phyloP scores from a whole-genome alignment of 805 yeast genomes.

The Kodamaea kaohsiungensis region DNA sequence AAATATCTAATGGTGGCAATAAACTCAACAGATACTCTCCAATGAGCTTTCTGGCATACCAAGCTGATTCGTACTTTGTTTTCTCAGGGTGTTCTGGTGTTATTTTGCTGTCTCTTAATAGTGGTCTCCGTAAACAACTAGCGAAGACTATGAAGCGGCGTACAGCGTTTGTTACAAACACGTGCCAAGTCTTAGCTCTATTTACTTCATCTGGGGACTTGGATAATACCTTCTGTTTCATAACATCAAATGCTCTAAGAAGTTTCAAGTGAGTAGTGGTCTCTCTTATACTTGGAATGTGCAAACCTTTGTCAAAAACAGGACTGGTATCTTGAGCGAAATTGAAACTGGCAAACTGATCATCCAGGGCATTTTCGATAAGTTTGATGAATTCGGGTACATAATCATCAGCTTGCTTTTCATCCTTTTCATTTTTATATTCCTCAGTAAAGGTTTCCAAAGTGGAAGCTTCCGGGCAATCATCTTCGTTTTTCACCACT shows the following conservation, averaged over 20 bases:
- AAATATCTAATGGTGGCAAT: constrained; percentile 25
- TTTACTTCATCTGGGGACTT: not conserved
- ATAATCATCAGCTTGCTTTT: too few species aligned
- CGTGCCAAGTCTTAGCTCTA: constrained; percentile 21
- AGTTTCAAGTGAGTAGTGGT: constrained; percentile 24
- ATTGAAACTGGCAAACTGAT: not conserved
- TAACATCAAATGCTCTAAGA: constrained; percentile 19
- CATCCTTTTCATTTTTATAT: not conserved
- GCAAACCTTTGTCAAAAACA: not conserved
- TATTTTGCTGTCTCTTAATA: constrained; percentile 4
- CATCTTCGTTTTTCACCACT: not conserved
- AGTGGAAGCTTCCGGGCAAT: too few species aligned
- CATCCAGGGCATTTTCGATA: not conserved
- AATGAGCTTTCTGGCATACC: not conserved
- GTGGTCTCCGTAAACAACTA: constrained; percentile 12
- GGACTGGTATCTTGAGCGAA: not conserved
- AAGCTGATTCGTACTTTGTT: not conserved
- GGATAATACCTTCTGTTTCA: constrained; percentile 14
- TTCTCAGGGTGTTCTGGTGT: not conserved
- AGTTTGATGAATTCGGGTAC: not conserved
- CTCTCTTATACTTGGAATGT: constrained; percentile 13
- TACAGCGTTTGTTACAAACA: constrained; percentile 23
- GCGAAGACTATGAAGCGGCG: constrained; percentile 22
- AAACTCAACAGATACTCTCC: not conserved
- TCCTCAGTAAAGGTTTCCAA: too few species aligned